phyloP scores from a whole-genome alignment of 768 basidiomycete genomes.

The Cantharellus cinnabarinus region DNA sequence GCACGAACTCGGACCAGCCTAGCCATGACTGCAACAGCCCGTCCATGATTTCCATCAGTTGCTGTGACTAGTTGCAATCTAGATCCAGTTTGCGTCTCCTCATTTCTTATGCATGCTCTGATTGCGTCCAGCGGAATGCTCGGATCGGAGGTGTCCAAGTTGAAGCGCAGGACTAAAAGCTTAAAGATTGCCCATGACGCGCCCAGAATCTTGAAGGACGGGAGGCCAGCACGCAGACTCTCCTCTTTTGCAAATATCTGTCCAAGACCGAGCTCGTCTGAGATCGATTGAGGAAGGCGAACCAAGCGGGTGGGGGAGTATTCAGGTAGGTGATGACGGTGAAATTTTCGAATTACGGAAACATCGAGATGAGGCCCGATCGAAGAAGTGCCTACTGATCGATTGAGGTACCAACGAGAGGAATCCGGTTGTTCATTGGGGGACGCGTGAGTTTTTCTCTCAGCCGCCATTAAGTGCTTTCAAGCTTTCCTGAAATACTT shows the following conservation, averaged over 20 bases:
- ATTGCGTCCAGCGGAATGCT: neutral
- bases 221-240: neutral
- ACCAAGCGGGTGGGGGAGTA: neutral
- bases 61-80: constrained; percentile 1
- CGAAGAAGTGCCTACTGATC: too few species aligned
- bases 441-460: too few species aligned
- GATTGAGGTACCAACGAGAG: too few species aligned
- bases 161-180: neutral
- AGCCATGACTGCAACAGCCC: constrained; percentile 5
- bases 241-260: constrained; percentile 3
- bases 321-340: neutral
- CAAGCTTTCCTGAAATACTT: too few species aligned
- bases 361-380: too few species aligned
- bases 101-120: neutral
- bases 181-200: constrained; percentile 3
- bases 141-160: neutral
- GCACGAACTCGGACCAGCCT: neutral
- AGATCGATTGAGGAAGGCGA: neutral
- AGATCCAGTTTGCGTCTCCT: neutral
- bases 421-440: too few species aligned
- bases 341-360: neutral
- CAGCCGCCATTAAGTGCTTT: too few species aligned
- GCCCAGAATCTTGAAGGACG: constrained; percentile 7
- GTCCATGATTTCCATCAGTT: constrained; percentile 5
- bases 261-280: neutral